Evolutionary conservation across 2,329 filamentous ascomycete genomes (phyloP).

Genomic region (Pseudocercospora eumusae): DNA sequence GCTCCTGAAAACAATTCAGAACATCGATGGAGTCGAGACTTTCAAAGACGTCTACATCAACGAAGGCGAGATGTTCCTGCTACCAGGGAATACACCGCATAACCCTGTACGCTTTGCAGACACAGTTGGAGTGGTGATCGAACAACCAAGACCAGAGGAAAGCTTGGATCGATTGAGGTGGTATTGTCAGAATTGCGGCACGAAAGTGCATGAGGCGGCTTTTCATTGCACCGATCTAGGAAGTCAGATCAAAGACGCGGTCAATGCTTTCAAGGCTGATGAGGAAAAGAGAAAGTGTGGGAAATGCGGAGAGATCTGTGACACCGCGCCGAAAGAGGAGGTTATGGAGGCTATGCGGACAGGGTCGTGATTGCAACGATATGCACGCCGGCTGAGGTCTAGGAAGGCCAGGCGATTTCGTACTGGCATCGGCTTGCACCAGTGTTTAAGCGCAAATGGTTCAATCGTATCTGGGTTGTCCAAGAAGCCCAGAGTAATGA

Average conservation of each 20-base stretch:
- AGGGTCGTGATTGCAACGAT: slow-evolving; percentile 8
- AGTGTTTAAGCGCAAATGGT: too few species aligned
- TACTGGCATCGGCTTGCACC: too few species aligned
- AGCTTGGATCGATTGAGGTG: slow-evolving; percentile 79
- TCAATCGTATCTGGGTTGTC: too few species aligned
- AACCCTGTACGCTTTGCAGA: slow-evolving; percentile 90
- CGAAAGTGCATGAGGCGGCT: slow-evolving; percentile 70
- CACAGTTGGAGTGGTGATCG: slow-evolving; percentile 90
- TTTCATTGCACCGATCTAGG: slow-evolving; percentile 91
- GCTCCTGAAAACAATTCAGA: slow-evolving; percentile 87
- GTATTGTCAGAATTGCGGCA: slow-evolving; percentile 94
- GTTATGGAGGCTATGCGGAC: slow-evolving; percentile 41
- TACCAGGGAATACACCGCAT: slow-evolving; percentile 90
- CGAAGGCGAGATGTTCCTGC: slow-evolving; percentile 90
- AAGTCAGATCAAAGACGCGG: slow-evolving; percentile 89
- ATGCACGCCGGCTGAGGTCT: not conserved
- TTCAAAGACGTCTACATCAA: slow-evolving; percentile 87
- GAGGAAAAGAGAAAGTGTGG: slow-evolving; percentile 71
- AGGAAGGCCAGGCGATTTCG: too few species aligned
- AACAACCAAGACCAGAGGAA: slow-evolving; percentile 72
- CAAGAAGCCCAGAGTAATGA: too few species aligned
- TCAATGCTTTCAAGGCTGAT: slow-evolving; percentile 76
- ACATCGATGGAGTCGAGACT: slow-evolving; percentile 73
- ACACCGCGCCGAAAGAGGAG: slow-evolving; percentile 61
- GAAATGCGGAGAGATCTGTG: slow-evolving; percentile 73